Evolutionary conservation across 805 yeast genomes (phyloP).

Genomic region (Scheffersomyces spartinae): DNA sequence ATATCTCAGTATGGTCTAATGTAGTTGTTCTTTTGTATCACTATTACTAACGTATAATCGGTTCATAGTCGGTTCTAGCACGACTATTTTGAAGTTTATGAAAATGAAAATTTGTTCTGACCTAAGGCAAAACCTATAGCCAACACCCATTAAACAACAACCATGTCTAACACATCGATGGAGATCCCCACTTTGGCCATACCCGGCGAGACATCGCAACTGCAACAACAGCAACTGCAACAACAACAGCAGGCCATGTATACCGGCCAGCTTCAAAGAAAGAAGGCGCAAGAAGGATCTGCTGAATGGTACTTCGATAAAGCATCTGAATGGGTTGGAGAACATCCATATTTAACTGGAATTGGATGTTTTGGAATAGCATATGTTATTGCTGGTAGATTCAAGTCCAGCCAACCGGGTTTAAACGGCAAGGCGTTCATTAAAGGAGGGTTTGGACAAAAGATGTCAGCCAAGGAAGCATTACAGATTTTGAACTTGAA

Average conservation of each 20-base stretch:
- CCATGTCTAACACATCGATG: slow-evolving; percentile 18
- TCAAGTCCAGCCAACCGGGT: slow-evolving; percentile 61
- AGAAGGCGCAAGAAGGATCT: slow-evolving; percentile 31
- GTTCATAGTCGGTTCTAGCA: no score
- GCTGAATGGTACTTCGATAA: slow-evolving; percentile 58
- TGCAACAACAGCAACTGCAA: slow-evolving; percentile 9
- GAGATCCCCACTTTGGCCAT: slow-evolving; percentile 46
- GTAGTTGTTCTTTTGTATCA: no score
- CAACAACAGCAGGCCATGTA: slow-evolving; percentile 12
- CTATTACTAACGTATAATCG: no score
- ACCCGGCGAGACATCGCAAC: slow-evolving; percentile 36
- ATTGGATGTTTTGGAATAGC: slow-evolving; percentile 56
- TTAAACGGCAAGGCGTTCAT: slow-evolving; percentile 52
- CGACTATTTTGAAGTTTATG: no score
- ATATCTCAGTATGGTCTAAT: no score
- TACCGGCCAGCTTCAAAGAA: slow-evolving; percentile 30
- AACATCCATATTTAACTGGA: slow-evolving; percentile 69
- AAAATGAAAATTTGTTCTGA: no score
- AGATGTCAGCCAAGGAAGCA: slow-evolving; percentile 86
- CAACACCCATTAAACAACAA: no score
- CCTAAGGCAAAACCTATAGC: no score
- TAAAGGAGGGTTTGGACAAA: slow-evolving; percentile 87
- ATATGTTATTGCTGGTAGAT: slow-evolving; percentile 55
- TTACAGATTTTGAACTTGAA: slow-evolving; percentile 68
- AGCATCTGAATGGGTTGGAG: slow-evolving; percentile 46